These are phyloP conservation scores for Schizochytrium sp. DNA, from an alignment of 108 stramenopile species.

Conservation along the genomic window DNA sequence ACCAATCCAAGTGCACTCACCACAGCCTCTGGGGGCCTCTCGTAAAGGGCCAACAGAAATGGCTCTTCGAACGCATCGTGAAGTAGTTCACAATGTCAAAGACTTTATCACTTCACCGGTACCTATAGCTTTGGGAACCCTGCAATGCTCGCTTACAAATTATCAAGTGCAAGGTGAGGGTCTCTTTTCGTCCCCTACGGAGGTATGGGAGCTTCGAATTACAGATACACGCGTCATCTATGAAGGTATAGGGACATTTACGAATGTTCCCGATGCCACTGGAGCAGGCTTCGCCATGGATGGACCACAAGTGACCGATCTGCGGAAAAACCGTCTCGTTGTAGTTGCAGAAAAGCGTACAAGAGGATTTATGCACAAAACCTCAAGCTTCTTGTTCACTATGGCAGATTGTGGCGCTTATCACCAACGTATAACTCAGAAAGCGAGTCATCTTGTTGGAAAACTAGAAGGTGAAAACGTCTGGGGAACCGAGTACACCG, in stretches of 20 bases:
- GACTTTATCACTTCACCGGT: constrained; percentile 26
- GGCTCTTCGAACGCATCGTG: constrained; percentile 38
- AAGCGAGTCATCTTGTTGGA: constrained; percentile 14
- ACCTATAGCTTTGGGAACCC: not conserved
- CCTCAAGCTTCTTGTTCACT: constrained; percentile 39
- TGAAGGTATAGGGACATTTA: not conserved
- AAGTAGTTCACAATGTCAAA: constrained; percentile 42
- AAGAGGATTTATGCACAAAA: constrained; percentile 51
- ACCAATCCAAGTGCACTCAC: not conserved
- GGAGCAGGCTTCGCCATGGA: not conserved
- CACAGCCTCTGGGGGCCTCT: not conserved
- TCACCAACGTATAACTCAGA: constrained; percentile 23
- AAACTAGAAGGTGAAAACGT: constrained; percentile 23
- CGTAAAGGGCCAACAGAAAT: constrained; percentile 13
- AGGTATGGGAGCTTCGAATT: constrained; percentile 54
- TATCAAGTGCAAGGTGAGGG: constrained; percentile 22
- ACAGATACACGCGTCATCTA: constrained; percentile 30
- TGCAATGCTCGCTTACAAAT: constrained; percentile 21
- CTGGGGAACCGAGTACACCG: constrained; percentile 51
- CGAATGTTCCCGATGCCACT: constrained; percentile 14
- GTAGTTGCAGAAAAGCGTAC: constrained; percentile 22
- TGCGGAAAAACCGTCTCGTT: constrained; percentile 30
- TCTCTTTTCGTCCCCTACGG: not conserved
- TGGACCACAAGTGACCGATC: not conserved
- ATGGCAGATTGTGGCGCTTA: constrained; percentile 28